Evolutionary conservation across 2,329 filamentous ascomycete genomes (phyloP), one percentile per base, ranked within the genome.

Genomic region (Fusarium nanum): DNA sequence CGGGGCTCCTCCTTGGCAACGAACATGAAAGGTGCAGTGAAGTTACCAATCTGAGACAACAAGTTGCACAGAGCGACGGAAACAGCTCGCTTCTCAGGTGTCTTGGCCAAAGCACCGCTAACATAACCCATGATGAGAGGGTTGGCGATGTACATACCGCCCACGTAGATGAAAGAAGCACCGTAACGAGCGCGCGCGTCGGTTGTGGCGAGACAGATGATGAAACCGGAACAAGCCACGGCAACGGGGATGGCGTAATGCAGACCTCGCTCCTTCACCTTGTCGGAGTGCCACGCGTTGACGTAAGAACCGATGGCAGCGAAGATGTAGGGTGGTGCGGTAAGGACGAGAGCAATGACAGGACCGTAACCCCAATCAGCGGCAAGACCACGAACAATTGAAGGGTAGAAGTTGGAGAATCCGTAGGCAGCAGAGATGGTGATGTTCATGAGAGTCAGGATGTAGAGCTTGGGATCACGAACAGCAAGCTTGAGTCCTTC

Each of bases 71-170:
- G 45, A 6, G 60, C 60, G 28, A 64, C 60, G 3, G 60, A 56
- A 25, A 54, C 60, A 23, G 60, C 60, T 22, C 60, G 59, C 12
- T 64, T 64, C 22, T 64, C 60, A 0, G 60, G 60, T 0, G 60
- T 64, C 7, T 64, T 64, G 11, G 60, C 60, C 41, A 64, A 16
- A 4, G 60, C 60, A 28, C 60, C 60, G n/a, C 42, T 64, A 4
- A 64, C 60, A 14, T 64, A 64, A 3, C 60, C 60, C 60, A 64
- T 64, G 3, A 64, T 64, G 4, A 64, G 59, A 20, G 59, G 60
- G 23, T 64, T 64, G 6, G 60, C 60, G 20, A 64, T 64, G 12
- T 64, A 64, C 60, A 64, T 64, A 14, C 60, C 60, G 0, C 60
- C 60, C 0, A 64, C 60, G 3, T 64, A 64, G 42, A 64, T 57